Evolutionary conservation across 2,329 filamentous ascomycete species (phyloP), one percentile per base, ranked within the genome.

Genomic region (Ascocoryne sarcoides): DNA sequence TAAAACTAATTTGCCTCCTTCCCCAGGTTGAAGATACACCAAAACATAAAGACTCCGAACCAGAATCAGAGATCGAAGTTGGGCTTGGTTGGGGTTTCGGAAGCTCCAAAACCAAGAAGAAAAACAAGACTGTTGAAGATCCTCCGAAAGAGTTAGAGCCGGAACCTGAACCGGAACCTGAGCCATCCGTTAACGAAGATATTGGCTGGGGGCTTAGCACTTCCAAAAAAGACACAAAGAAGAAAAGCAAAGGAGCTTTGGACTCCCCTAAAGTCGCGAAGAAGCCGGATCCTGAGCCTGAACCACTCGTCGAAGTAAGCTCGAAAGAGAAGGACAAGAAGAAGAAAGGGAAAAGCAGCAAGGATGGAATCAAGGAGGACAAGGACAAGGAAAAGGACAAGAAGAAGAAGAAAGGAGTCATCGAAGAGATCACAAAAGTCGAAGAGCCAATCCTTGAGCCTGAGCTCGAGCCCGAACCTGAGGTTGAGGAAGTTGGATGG

Each of bases 211-310:
- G 59, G 44, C 70, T 70, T 50, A 59, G 61, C 2, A 56, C 59
- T 44, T 71, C 71, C 51, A 77, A 76, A 54, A 74, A 59, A 39
- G 44, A 49, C 45, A 69, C 64, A 40, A 65, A 67, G 54, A 68
- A 68, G 53, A 60, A 60, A 53, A 58, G 62, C 30, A 50, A 59
- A 52, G 42, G 43, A 5, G 39, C 50, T 19, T 53, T 57, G 20
- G 51, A 56, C 36, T 32, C 37, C n/a, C 43, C 45, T 8, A 56
- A 59, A 57, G 37, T 47, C 50, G 41, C 36, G 26, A 30, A 30
- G 5, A 62, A 66, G 46, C 53, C 57, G 32, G 50, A 53, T 20
- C 50, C 54, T 35, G 56, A 54, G 44, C 30, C 60, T 51, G 49
- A 59, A 20, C 32, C 32, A n/a, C n/a, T n/a, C n/a, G n/a, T n/a